Conservation (phyloP, 352 stramenopile genomes). For the Aphanomyces astaci region DNA sequence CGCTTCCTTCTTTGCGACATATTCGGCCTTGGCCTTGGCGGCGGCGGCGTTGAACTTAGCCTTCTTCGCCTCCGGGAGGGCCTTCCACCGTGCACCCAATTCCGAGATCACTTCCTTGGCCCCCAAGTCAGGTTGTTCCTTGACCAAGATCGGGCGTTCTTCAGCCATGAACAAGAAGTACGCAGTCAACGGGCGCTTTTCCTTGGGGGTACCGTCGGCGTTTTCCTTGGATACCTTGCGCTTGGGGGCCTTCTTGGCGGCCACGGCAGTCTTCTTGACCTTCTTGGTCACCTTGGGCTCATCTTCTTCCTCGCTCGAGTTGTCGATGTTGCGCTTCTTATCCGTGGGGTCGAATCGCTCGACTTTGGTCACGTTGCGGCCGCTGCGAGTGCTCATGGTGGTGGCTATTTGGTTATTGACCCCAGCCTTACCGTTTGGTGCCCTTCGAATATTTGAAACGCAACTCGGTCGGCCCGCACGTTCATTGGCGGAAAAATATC, state of each 20-base stretch:
- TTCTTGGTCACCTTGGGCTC: conserved; percentile 5
- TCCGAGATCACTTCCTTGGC: conserved; percentile 19
- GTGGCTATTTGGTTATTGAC: conserved; percentile 12
- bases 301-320: background rate
- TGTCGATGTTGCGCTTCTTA: background rate
- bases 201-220: conserved; percentile 18
- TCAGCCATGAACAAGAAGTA: conserved; percentile 23
- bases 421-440: background rate
- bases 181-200: conserved; percentile 17
- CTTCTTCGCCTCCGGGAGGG: conserved; percentile 6
- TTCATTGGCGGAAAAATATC: conserved; percentile 8
- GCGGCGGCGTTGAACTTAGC: conserved; percentile 14
- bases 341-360: conserved; percentile 18
- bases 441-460: background rate
- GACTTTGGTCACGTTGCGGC: conserved; percentile 20
- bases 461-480: background rate
- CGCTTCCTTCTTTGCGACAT: conserved; percentile 18
- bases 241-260: conserved; percentile 7
- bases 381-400: conserved; percentile 22
- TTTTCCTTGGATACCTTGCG: conserved; percentile 20
- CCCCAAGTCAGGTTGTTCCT: conserved; percentile 2
- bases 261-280: background rate
- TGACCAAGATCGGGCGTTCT: conserved; percentile 12
- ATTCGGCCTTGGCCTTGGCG: conserved; percentile 16
- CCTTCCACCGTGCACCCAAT: conserved; percentile 14